Evolutionary conservation across 257 asterid species (phyloP).

Genomic region (Petunia axillaris): DNA sequence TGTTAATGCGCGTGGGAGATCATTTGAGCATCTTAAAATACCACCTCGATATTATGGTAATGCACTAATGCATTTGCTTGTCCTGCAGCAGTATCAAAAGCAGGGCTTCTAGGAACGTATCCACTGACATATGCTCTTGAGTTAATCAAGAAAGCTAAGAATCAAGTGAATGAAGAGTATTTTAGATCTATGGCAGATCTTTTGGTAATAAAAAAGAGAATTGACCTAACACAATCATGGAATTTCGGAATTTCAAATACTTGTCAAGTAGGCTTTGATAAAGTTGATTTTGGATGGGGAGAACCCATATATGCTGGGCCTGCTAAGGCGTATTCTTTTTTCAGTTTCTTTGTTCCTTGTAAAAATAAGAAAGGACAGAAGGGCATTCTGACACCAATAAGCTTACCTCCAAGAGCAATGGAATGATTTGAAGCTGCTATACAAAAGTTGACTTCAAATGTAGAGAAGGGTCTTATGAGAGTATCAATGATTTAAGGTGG

Average conservation of each 20-base stretch:
- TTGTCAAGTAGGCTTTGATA: constrained; percentile 8
- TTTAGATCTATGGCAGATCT: constrained; percentile 32
- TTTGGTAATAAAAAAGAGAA: constrained; percentile 30
- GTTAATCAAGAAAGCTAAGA: constrained; percentile 22
- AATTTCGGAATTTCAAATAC: not conserved
- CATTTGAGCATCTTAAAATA: not conserved
- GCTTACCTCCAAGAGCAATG: constrained; percentile 20
- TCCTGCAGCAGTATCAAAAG: constrained; percentile 27
- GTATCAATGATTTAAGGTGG: not conserved
- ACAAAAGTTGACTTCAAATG: not conserved
- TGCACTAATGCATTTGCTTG: constrained; percentile 31
- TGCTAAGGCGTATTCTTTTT: not conserved
- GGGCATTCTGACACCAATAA: constrained; percentile 10
- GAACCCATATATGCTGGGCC: constrained; percentile 23
- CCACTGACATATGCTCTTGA: constrained; percentile 30
- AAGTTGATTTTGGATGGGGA: constrained; percentile 33
- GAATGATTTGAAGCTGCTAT: constrained; percentile 2
- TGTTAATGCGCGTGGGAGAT: not conserved
- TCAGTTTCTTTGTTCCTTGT: constrained; percentile 1
- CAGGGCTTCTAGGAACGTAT: not conserved
- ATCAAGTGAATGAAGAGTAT: constrained; percentile 25
- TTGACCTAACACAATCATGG: not conserved
- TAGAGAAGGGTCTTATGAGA: not conserved
- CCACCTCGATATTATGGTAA: constrained; percentile 36
- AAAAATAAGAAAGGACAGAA: constrained; percentile 8